These are phyloP conservation scores for Gossypium raimondii DNA, from an alignment of 345 rosid species.

Conservation along the genomic window DNA sequence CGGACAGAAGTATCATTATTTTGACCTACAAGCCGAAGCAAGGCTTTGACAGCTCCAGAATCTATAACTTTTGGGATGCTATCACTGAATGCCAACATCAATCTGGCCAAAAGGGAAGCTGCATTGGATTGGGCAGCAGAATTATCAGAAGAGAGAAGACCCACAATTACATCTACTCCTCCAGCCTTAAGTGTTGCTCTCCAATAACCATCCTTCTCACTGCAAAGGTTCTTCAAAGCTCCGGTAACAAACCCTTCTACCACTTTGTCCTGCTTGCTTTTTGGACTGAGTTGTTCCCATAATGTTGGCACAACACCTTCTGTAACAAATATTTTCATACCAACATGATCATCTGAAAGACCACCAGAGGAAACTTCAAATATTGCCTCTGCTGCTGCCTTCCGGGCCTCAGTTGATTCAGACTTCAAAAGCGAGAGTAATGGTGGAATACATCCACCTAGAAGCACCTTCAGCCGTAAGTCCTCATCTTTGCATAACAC, in stretches of 20 bases:
- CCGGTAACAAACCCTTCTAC: conserved; percentile 83
- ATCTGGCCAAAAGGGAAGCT: conserved; percentile 81
- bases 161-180: conserved; percentile 63
- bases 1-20: conserved; percentile 54
- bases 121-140: conserved; percentile 73
- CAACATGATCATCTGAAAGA: conserved; percentile 73
- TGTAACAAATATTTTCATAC: conserved; percentile 76
- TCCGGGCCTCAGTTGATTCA: conserved; percentile 60
- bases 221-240: conserved; percentile 84
- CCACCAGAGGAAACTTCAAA: conserved; percentile 81
- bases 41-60: conserved; percentile 65
- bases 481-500: conserved; percentile 73
- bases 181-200: conserved; percentile 65
- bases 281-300: conserved; percentile 70
- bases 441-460: conserved; percentile 92
- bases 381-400: conserved; percentile 76
- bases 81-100: conserved; percentile 59
- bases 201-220: conserved; percentile 73
- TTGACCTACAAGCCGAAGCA: conserved; percentile 57
- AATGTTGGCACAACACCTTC: conserved; percentile 81
- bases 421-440: conserved; percentile 76
- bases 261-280: conserved; percentile 56
- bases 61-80: conserved; percentile 63
- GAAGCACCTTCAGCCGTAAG: conserved; percentile 68
- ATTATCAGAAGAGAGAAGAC: conserved; percentile 73